These are phyloP conservation scores for Daldinia caldariorum DNA, from an alignment of 495 filamentous ascomycete genomes.

Conservation along the genomic window DNA sequence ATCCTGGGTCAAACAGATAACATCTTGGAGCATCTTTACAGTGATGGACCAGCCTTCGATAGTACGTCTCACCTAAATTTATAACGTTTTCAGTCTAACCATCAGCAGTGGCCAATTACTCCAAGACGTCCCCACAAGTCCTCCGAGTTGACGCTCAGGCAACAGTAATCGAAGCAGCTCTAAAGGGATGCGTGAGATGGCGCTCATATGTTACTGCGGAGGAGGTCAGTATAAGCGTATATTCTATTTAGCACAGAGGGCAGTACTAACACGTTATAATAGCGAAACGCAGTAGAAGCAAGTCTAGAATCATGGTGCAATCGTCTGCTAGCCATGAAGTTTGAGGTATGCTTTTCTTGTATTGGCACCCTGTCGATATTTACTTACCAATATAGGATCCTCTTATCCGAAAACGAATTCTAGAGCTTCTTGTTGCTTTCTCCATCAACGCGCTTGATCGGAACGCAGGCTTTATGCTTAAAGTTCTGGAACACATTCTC, in stretches of 20 bases:
- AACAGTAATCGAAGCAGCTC: constrained; percentile 86
- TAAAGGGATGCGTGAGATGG: constrained; percentile 92
- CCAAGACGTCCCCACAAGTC: constrained; percentile 78
- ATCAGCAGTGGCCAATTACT: constrained; percentile 71
- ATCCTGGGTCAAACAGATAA: constrained; percentile 81
- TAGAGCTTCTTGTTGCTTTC: constrained; percentile 86
- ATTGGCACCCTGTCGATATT: background rate
- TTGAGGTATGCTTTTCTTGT: constrained; percentile 64
- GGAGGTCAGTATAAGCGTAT: constrained; percentile 57
- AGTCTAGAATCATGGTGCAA: constrained; percentile 85
- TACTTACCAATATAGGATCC: constrained; percentile 70
- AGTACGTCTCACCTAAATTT: constrained; percentile 58
- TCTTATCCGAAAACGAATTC: constrained; percentile 80
- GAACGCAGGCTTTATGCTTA: constrained; percentile 80
- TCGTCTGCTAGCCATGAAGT: constrained; percentile 74
- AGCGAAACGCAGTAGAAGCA: constrained; percentile 71
- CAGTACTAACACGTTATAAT: constrained; percentile 51
- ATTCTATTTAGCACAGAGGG: background rate
- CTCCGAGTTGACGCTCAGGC: constrained; percentile 89
- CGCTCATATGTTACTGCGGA: constrained; percentile 65
- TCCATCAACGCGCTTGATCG: constrained; percentile 83
- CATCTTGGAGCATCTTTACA: constrained; percentile 78
- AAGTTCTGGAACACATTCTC: constrained; percentile 88
- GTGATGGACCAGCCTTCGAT: constrained; percentile 71
- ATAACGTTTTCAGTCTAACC: constrained; percentile 47